Evolutionary conservation across 345 rosid species (phyloP).

Genomic region (Acer saccharum): DNA sequence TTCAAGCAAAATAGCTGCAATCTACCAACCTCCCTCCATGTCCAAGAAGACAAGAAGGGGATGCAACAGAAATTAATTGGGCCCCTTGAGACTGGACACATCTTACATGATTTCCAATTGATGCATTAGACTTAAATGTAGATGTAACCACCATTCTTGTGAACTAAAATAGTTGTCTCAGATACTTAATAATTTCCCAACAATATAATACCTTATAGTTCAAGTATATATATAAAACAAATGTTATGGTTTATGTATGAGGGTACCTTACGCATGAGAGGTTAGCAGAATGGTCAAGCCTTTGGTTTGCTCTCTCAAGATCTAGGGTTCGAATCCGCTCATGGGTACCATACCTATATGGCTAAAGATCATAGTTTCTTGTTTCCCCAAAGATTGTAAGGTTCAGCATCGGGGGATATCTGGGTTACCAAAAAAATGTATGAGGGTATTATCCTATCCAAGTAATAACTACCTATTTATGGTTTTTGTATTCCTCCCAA

Average conservation of each 20-base stretch:
- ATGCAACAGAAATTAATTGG: background rate
- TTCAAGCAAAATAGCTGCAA: background rate
- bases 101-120: background rate
- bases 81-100: background rate
- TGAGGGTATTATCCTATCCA: background rate
- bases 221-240: background rate
- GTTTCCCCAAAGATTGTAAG: no score
- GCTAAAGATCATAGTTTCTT: no score
- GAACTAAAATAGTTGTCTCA: background rate
- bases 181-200: background rate
- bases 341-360: no score
- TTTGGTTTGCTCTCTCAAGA: no score
- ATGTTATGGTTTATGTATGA: background rate
- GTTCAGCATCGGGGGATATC: no score
- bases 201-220: background rate
- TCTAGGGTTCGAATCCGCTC: no score
- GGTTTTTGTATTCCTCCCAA: background rate
- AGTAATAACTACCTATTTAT: background rate
- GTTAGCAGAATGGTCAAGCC: no score
- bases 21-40: background rate
- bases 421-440: no score
- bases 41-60: background rate
- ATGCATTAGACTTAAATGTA: background rate
- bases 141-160: background rate
- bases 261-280: no score